Base-by-base conservation (phyloP, 768 basidiomycete species). In the Podaxis mareebaensis region DNA sequence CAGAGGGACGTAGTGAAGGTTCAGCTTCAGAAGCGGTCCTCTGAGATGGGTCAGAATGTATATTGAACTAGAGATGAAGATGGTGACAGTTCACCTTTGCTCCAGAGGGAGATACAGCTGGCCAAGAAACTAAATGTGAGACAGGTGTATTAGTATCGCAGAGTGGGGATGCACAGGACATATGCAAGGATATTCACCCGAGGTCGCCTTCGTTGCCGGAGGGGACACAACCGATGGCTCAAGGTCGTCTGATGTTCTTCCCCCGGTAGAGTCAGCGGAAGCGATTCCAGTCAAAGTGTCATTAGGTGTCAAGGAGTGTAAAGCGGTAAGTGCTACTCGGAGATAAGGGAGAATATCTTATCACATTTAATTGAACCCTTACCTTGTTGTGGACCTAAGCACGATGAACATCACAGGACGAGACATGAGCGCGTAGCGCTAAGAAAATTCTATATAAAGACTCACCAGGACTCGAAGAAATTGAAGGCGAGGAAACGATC, bases 1-100 rank as follows among this genome's bases (percentile, higher is more conserved):
- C 80, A 3, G 81, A 81, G 13, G 61, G 61, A 33, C 13, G 40
- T 10, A 26, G 12, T 2, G 6, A 39, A 52, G 36, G 13, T 7
- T 60, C 24, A 6, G 33, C 28, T 24, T 57, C 5, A 24, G 40
- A n/a, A 39, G 38, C 20, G 13, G 39, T 11, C 38, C 42, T 17
- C 11, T 40, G 17, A 12, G 39, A 22, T 2, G 7, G 20, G 22
- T 40, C 6, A 39, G 13, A 11, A 20, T 39, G 10, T 22, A 39
- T 40, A 11, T 11, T 39, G 20, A n/a, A 15, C 12, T 36, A 24
- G 38, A 7, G 7, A 17, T 46, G 15, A 39, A 22, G 36, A 20
- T 24, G 39, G 15, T 24, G 22, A 11, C 8, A 12, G 15, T 6
- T 40, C 33, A 61, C 60, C 60, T 42, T 44, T 17, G n/a, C 17